These are phyloP conservation scores for Barnettozyma pratensis DNA, from an alignment of 805 yeast species.

Conservation along the genomic window DNA sequence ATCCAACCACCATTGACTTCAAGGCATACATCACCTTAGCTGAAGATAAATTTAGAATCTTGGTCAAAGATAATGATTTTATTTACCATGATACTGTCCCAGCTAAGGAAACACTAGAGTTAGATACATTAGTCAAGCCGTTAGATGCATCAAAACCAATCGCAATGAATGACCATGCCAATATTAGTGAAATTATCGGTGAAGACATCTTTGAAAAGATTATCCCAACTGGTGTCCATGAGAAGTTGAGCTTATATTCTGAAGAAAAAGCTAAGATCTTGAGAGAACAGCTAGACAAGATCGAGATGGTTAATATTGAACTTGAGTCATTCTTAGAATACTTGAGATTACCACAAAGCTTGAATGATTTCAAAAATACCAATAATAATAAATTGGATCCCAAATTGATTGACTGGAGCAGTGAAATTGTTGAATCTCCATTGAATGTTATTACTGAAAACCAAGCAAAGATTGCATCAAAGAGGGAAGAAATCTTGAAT, in stretches of 20 bases:
- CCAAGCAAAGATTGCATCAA: conserved; percentile 22
- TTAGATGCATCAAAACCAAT: conserved; percentile 64
- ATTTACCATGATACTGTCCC: conserved; percentile 83
- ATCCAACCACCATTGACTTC: conserved; percentile 30
- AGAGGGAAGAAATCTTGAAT: conserved; percentile 34
- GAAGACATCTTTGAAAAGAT: conserved; percentile 68
- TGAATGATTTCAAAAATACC: conserved; percentile 44
- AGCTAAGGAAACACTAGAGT: conserved; percentile 41
- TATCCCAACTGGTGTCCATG: conserved; percentile 83
- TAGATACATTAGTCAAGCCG: conserved; percentile 52
- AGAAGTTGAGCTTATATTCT: conserved; percentile 79
- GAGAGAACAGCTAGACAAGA: conserved; percentile 67
- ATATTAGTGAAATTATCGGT: conserved; percentile 40
- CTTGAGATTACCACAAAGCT: conserved; percentile 65
- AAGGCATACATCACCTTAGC: conserved; percentile 27
- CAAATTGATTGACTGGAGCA: conserved; percentile 26
- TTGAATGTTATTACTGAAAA: conserved; percentile 28
- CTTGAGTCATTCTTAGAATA: conserved; percentile 74
- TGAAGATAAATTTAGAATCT: conserved; percentile 31
- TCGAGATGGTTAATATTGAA: conserved; percentile 77
- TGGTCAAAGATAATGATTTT: conserved; percentile 82
- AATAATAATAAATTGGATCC: conserved; percentile 26
- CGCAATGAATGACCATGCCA: conserved; percentile 41
- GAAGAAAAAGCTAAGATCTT: conserved; percentile 80
- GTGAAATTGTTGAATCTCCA: conserved; percentile 21